Evolutionary conservation across 768 basidiomycete genomes (phyloP).

Genomic region (Mycena kentingensis): DNA sequence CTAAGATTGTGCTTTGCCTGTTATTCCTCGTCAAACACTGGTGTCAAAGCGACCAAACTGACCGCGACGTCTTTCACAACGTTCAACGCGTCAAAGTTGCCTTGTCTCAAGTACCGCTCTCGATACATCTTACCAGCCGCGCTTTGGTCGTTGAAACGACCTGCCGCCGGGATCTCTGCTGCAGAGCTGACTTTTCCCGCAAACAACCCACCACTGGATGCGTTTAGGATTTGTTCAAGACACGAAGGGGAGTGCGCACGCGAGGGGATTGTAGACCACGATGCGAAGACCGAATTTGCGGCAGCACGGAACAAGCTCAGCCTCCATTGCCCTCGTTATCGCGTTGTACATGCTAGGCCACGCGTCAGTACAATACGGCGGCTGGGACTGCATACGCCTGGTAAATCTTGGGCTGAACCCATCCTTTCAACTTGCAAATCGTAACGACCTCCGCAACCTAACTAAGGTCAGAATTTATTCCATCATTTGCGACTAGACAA

Average conservation of each 20-base stretch:
- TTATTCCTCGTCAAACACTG: not conserved
- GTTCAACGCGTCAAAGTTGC: slow-evolving; percentile 46
- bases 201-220: slow-evolving; percentile 44
- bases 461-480: not conserved
- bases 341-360: slow-evolving; percentile 40
- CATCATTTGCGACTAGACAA: slow-evolving; percentile 1
- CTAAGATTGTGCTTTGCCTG: slow-evolving; percentile 45
- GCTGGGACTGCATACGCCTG: slow-evolving; percentile 37
- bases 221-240: not conserved
- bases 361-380: not conserved
- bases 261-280: slow-evolving; percentile 49
- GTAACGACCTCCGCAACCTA: slow-evolving; percentile 51
- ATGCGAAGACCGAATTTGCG: slow-evolving; percentile 49
- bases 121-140: slow-evolving; percentile 47
- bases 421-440: slow-evolving; percentile 48
- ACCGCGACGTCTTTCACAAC: slow-evolving; percentile 44
- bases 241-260: slow-evolving; percentile 30
- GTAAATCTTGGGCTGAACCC: slow-evolving; percentile 47
- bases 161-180: slow-evolving; percentile 36
- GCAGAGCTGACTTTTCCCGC: slow-evolving; percentile 45
- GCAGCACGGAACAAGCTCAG: slow-evolving; percentile 50
- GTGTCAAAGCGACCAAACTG: slow-evolving; percentile 16
- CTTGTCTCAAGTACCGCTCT: slow-evolving; percentile 43
- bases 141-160: slow-evolving; percentile 43
- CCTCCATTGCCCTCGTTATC: slow-evolving; percentile 48